A percentile compares a stretch with the other conserved stretches of the same genome.
Evolutionary conservation across 768 basidiomycete species (phyloP).

Genomic region (Neoboletus subvelutipes): DNA sequence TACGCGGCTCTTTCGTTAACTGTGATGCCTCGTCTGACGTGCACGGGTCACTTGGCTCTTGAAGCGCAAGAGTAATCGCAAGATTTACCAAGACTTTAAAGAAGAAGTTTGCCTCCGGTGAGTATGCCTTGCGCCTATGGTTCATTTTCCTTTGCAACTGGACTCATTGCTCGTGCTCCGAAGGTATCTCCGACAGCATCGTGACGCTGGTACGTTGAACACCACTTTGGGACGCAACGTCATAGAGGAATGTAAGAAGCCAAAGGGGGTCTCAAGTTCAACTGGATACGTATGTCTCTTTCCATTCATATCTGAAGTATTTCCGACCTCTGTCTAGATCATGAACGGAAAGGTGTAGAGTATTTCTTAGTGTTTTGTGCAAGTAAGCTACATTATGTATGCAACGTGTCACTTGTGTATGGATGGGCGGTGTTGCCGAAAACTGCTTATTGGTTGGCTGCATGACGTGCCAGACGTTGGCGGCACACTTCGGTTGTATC

Average conservation of each 20-base stretch:
- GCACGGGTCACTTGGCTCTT: too few relatives aligned
- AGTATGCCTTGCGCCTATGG: not conserved
- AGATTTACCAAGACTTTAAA: constrained; percentile 73
- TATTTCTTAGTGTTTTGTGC: not conserved
- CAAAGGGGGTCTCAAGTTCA: constrained; percentile 47
- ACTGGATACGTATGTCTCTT: constrained; percentile 23
- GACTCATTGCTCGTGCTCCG: not conserved
- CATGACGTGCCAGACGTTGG: not conserved
- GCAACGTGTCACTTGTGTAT: not conserved
- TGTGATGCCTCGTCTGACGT: not conserved
- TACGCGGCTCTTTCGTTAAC: constrained; percentile 24
- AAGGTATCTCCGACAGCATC: constrained; percentile 66
- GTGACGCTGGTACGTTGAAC: constrained; percentile 49
- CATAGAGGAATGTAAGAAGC: constrained; percentile 62
- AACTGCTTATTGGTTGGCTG: not conserved
- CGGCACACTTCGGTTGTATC: not conserved
- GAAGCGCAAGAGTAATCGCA: constrained; percentile 74
- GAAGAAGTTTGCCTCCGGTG: constrained; percentile 74
- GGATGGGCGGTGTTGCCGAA: not conserved
- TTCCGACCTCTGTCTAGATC: constrained; percentile 14
- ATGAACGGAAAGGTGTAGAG: constrained; percentile 21
- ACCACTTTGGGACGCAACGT: constrained; percentile 53
- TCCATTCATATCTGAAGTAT: not conserved
- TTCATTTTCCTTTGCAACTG: not conserved
- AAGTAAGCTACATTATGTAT: not conserved